phyloP scores from a whole-genome alignment of 495 filamentous ascomycete species.

The Aspergillus bertholletiae region DNA sequence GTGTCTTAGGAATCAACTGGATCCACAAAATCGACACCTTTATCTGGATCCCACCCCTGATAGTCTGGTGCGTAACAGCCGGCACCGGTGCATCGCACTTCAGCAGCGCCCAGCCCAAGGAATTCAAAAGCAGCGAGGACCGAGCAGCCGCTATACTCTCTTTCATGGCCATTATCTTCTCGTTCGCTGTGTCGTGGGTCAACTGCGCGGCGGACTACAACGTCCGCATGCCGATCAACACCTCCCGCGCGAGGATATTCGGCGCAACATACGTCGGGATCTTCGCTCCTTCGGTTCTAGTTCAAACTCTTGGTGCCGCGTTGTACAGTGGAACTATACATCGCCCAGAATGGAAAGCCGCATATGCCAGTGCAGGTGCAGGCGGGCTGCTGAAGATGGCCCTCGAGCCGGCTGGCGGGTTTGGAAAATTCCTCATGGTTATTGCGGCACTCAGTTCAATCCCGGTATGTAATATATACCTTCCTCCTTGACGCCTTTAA shows the following conservation, averaged over 20 bases:
- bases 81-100: constrained; percentile 31
- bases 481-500: too few species aligned
- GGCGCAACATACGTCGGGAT: constrained; percentile 59
- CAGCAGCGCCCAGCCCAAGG: constrained; percentile 26
- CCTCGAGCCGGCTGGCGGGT: constrained; percentile 43
- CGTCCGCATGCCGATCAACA: constrained; percentile 57
- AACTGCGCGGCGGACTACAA: constrained; percentile 66
- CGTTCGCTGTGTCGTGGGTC: constrained; percentile 64
- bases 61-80: constrained; percentile 38
- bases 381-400: constrained; percentile 60
- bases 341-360: constrained; percentile 42
- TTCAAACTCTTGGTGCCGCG: constrained; percentile 63
- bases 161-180: constrained; percentile 60
- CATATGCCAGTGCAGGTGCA: constrained; percentile 50
- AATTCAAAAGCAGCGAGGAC: constrained; percentile 41
- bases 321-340: constrained; percentile 51
- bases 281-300: constrained; percentile 58
- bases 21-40: constrained; percentile 26
- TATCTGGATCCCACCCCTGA: constrained; percentile 33
- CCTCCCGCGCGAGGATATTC: constrained; percentile 53
- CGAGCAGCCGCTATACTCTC: constrained; percentile 57
- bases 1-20: constrained; percentile 22
- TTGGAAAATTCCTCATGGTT: constrained; percentile 37
- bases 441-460: constrained; percentile 34
- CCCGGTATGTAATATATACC: constrained; percentile 16